These are phyloP conservation scores for Cutaneotrichosporon sp. DNA, from an alignment of 1,284 basidiomycete genomes.

Conservation along the genomic window DNA sequence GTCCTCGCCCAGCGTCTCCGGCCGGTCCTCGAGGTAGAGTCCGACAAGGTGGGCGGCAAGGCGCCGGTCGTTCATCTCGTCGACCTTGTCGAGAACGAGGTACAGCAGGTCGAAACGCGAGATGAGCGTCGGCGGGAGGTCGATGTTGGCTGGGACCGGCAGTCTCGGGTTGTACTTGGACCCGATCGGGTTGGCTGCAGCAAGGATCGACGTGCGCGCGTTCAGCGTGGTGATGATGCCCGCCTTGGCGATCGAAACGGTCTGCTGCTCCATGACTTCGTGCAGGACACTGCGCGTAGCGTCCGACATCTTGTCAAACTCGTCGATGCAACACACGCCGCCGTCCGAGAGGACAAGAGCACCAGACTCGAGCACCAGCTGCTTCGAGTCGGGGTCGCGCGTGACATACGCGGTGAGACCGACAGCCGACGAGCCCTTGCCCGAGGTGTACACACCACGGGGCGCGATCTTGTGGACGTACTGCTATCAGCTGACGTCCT, in stretches of 20 bases:
- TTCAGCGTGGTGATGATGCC: conserved; percentile 99
- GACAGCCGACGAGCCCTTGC: conserved; percentile 96
- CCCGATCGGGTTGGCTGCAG: conserved; percentile 95
- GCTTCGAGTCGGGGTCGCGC: conserved; percentile 95
- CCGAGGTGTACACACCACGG: conserved; percentile 93
- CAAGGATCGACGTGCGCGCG: conserved; percentile 93
- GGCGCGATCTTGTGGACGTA: conserved; percentile 99
- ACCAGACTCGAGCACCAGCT: conserved; percentile 92
- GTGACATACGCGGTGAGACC: conserved; percentile 98
- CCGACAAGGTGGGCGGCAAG: conserved; percentile 92
- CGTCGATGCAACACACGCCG: conserved; percentile 98
- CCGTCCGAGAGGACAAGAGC: conserved; percentile 96
- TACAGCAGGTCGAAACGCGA: conserved; percentile 98
- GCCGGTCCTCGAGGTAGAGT: conserved; percentile 89
- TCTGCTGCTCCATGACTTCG: conserved; percentile 99
- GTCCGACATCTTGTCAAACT: conserved; percentile 99
- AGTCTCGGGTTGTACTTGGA: conserved; percentile 90
- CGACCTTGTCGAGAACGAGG: conserved; percentile 91
- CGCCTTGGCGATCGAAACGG: conserved; percentile 98
- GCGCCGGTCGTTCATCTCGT: conserved; percentile 83
- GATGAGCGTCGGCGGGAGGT: conserved; percentile 95
- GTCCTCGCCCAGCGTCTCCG: conserved; percentile 68
- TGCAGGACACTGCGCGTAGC: conserved; percentile 94
- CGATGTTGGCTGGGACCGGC: conserved; percentile 81
- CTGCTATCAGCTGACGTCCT: conserved; percentile 59